Base-by-base conservation (phyloP, 1,284 basidiomycete species). In the Athelia psychrophila region DNA sequence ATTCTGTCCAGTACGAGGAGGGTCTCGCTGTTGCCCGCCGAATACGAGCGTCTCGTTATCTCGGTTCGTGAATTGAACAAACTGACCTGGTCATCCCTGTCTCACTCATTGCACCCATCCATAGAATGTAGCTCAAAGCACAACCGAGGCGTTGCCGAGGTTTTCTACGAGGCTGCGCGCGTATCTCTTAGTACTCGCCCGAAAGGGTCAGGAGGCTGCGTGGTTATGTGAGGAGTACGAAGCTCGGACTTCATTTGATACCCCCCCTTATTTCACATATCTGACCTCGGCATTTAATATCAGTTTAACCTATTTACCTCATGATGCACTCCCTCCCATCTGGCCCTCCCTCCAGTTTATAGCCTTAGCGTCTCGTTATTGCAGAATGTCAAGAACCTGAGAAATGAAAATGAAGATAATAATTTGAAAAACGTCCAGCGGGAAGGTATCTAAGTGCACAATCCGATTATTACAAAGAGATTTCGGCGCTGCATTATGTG, bases 71-170 rank as follows among this genome's bases (percentile, higher is more conserved):
- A 24, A 10, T 18, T 35, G 25, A 16, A n/a, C n/a, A n/a, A n/a
- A n/a, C n/a, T 52, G 48, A 5, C 33, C 30, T 22, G 36, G 30
- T 40, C 44, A 30, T 6, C 27, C 44, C 44, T 46, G 36, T 46
- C 50, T 47, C 52, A 53, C 51, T 54, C 32, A 51, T 23, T 18
- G 30, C 16, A 35, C 24, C 54, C 22, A 54, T 50, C 32, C 48
- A 15, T 60, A 95, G 95, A 98, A 76, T 98, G 95, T 67, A 96
- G 93, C 57, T 94, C 95, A 10, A 97, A 96, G 68, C 91, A 95
- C 63, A 95, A 97, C 63, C 83, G 95, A 44, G 95, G 95, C 3
- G 94, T 98, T 9, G 78, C 82, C 23, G 94, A 98, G 66, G 93
- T 95, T 4, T 95, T 98, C 63, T 81, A 90, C 58, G 93, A 95